Evolutionary conservation across 768 basidiomycete genomes (phyloP).

Genomic region (Boletus edulis): DNA sequence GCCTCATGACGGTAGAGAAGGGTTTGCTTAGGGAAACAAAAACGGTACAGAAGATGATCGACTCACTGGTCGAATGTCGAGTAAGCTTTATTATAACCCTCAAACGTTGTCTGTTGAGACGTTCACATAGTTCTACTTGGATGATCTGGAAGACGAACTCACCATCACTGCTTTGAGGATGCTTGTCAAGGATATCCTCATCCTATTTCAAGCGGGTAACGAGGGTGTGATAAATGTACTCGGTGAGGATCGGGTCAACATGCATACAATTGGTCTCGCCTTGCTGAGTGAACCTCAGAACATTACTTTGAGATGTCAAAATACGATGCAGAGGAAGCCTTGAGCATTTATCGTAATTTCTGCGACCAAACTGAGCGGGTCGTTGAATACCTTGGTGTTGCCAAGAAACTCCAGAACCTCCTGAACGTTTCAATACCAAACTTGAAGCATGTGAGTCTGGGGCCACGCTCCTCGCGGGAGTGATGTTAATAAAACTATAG

Average conservation of each 20-base stretch:
- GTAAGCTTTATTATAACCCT: conserved; percentile 44
- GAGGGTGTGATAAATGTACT: conserved; percentile 87
- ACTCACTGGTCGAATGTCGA: conserved; percentile 81
- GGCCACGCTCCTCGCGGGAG: neutral
- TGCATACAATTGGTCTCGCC: conserved; percentile 9
- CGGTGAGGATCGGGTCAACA: conserved; percentile 47
- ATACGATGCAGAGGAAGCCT: conserved; percentile 81
- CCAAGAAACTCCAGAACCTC: conserved; percentile 89
- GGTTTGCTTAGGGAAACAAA: conserved; percentile 91
- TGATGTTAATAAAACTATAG: conserved; percentile 37
- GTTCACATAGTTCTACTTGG: conserved; percentile 77
- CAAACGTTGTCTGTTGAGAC: neutral
- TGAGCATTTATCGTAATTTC: conserved; percentile 89
- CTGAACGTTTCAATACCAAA: conserved; percentile 94
- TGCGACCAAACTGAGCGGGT: conserved; percentile 92
- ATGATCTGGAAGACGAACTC: conserved; percentile 90
- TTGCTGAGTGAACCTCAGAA: conserved; percentile 45
- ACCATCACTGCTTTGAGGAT: conserved; percentile 86
- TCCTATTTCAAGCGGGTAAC: conserved; percentile 94
- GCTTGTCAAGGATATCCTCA: conserved; percentile 94
- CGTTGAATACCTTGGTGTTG: conserved; percentile 89
- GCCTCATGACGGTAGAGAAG: conserved; percentile 94
- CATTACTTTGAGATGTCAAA: conserved; percentile 99
- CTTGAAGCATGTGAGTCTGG: conserved; percentile 71
- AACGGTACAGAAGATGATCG: conserved; percentile 87